phyloP scores from a whole-genome alignment of 2,329 filamentous ascomycete genomes.

The Curvularia hawaiiensis region DNA sequence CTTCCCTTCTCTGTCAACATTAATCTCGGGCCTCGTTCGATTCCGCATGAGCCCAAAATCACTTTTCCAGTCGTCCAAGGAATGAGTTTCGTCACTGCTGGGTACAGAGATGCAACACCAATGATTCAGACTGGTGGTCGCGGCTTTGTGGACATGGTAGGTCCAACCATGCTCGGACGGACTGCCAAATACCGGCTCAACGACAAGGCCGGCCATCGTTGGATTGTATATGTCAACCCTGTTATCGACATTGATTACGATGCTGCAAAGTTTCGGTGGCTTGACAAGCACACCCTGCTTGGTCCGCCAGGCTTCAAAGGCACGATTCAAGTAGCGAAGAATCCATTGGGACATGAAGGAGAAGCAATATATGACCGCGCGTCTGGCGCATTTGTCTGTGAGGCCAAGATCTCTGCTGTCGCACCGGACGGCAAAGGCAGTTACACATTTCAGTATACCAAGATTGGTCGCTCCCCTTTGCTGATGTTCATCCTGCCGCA shows the following conservation, averaged over 20 bases:
- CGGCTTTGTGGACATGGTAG: constrained; percentile 71
- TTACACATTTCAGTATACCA: constrained; percentile 77
- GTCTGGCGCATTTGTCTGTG: constrained; percentile 74
- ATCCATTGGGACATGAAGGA: constrained; percentile 61
- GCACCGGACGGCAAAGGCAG: constrained; percentile 61
- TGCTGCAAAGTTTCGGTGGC: constrained; percentile 65
- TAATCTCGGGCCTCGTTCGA: constrained; percentile 62
- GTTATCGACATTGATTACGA: constrained; percentile 61
- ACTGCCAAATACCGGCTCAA: constrained; percentile 77
- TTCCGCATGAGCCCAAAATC: constrained; percentile 63
- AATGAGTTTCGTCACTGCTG: constrained; percentile 82
- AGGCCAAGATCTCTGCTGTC: constrained; percentile 67
- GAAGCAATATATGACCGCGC: constrained; percentile 76
- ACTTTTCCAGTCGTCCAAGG: constrained; percentile 87
- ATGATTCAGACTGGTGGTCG: constrained; percentile 72
- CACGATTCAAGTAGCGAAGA: constrained; percentile 81
- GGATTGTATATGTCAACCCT: constrained; percentile 75
- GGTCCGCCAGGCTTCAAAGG: constrained; percentile 74
- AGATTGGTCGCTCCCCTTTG: constrained; percentile 69
- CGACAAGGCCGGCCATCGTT: constrained; percentile 69
- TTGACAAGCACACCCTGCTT: constrained; percentile 68
- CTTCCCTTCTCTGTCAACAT: constrained; percentile 68
- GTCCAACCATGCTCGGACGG: constrained; percentile 62
- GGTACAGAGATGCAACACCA: constrained; percentile 74
- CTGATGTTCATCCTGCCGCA: constrained; percentile 91